phyloP scores from a whole-genome alignment of 139 green algal genomes.

The Picochlorum sp. region DNA sequence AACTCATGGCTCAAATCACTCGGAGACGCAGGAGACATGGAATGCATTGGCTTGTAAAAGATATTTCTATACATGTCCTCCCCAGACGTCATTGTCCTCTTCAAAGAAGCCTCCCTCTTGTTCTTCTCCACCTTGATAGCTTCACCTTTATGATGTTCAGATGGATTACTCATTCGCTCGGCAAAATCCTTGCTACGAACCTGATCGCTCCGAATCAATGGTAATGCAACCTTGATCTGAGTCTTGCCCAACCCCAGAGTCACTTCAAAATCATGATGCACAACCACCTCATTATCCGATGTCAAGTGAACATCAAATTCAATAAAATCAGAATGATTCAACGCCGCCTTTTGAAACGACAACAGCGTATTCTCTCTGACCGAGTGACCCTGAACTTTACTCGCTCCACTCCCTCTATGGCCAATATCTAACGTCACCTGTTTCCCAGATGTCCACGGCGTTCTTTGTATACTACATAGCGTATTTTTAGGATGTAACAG shows the following conservation, averaged over 20 bases:
- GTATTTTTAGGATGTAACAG: slow-evolving; percentile 29
- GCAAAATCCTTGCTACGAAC: slow-evolving; percentile 24
- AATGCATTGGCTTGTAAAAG: slow-evolving; percentile 21
- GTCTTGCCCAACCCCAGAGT: slow-evolving; percentile 22
- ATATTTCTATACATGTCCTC: slow-evolving; percentile 34
- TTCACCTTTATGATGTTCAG: neutral
- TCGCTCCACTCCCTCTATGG: slow-evolving; percentile 32
- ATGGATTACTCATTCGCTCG: slow-evolving; percentile 10
- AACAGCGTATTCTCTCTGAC: slow-evolving; percentile 45
- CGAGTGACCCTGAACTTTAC: slow-evolving; percentile 16
- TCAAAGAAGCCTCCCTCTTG: slow-evolving; percentile 15
- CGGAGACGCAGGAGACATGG: slow-evolving; percentile 6
- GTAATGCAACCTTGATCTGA: slow-evolving; percentile 24
- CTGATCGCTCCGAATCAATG: slow-evolving; percentile 24
- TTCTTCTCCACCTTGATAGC: slow-evolving; percentile 19
- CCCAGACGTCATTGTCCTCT: slow-evolving; percentile 27
- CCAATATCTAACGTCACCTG: slow-evolving; percentile 38
- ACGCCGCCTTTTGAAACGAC: slow-evolving; percentile 38
- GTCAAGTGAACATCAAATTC: slow-evolving; percentile 39
- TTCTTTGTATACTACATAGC: slow-evolving; percentile 32
- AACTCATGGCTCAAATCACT: neutral
- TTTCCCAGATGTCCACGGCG: slow-evolving; percentile 20
- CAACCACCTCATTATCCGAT: slow-evolving; percentile 33
- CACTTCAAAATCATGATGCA: slow-evolving; percentile 45
- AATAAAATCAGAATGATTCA: slow-evolving; percentile 35